Base-by-base conservation (phyloP, 805 yeast species). In the Vanderwaltozyma yarrowii region DNA sequence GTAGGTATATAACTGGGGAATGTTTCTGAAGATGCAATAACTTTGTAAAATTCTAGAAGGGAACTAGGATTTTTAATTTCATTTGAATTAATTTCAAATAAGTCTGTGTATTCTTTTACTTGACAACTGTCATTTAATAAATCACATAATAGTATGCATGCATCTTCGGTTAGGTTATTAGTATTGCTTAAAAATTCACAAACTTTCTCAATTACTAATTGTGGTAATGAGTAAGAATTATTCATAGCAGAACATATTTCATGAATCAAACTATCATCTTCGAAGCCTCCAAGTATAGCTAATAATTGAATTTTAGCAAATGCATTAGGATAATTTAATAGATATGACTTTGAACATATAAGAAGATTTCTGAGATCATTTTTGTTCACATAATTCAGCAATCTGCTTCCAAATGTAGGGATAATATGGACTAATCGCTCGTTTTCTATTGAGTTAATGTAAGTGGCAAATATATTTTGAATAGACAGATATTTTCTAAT, bases 401-500 rank as follows among this genome's bases (percentile, higher is more conserved):
- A 20, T 39, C 45, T 19, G 39, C 43, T 39, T 42, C 65, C 60
- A 61, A 66, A 50, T 31, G 50, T 43, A 35, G 55, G 50, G 52
- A 65, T 33, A 52, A 58, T 19, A 38, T 50, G 30, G 54, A 29
- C 11, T 36, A 45, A 14, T 13, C 3, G 3, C 56, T 55, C 24
- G 43, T 37, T 17, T 10, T 34, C 21, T 11, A 14, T 10, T 18
- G 25, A 6, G 17, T 19, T 18, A 3, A 28, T 15, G 14, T 13
- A 10, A 20, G 5, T 8, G 12, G 5, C 14, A 4, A 30, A 25
- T 10, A 25, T 4, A 3, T 19, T 14, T n/a, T 13, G n/a, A 2
- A 19, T 30, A 6, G 15, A 20, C 6, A 32, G 35, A 38, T 61
- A 61, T 15, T 67, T 54, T 18, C 77, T 59, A 9, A 76, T 62